A percentile compares a stretch with the other conserved stretches of the same genome.
phyloP scores from a whole-genome alignment of 257 asterid species.

The Eustoma russellianum region DNA sequence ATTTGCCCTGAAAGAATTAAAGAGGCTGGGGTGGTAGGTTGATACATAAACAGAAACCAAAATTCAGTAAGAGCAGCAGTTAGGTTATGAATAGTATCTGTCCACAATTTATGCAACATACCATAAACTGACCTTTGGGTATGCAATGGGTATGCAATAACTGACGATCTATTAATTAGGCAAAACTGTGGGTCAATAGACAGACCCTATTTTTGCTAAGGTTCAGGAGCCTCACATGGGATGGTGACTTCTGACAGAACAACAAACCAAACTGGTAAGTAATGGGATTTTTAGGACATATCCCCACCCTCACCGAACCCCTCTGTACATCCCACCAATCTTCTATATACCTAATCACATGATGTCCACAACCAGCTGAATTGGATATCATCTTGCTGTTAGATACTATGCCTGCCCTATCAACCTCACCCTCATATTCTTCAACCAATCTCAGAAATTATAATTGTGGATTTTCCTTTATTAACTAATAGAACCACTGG shows the following conservation, averaged over 20 bases:
- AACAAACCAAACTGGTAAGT: constrained; percentile 51
- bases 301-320: constrained; percentile 39
- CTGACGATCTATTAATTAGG: constrained; percentile 18
- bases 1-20: no score
- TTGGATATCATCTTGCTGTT: constrained; percentile 45
- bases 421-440: constrained; percentile 9
- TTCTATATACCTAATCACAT: constrained; percentile 68
- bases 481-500: no score
- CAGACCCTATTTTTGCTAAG: constrained; percentile 22
- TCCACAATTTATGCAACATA: constrained; percentile 4
- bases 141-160: constrained; percentile 14
- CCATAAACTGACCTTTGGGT: neutral
- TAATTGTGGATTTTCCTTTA: neutral
- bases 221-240: constrained; percentile 38
- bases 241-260: constrained; percentile 2
- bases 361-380: constrained; percentile 42
- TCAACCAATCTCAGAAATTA: constrained; percentile 14
- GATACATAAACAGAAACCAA: no score
- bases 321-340: neutral
- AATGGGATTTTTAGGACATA: constrained; percentile 8
- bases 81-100: neutral
- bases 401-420: constrained; percentile 28
- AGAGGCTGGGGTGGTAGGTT: no score
- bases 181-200: constrained; percentile 39
- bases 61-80: no score